Conservation (phyloP, 116 monocot genomes). For the Dioscorea cayenensis region DNA sequence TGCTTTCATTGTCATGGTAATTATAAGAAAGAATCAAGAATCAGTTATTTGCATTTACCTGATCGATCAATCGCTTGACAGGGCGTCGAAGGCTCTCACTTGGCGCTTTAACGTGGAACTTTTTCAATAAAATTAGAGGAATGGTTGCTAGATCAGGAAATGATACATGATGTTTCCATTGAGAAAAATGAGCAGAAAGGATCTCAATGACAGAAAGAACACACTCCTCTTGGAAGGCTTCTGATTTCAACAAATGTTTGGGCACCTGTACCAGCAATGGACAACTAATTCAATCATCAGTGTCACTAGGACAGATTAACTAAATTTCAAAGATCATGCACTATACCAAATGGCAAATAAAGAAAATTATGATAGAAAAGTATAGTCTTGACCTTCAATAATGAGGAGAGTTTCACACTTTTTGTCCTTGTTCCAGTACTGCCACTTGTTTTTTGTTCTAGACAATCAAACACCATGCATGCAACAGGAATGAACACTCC, state of each 20-base stretch:
- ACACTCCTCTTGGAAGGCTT: slow-evolving; percentile 53
- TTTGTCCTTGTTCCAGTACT: slow-evolving; percentile 15
- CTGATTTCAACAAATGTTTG: slow-evolving; percentile 58
- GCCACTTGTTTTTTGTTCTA: slow-evolving; percentile 39
- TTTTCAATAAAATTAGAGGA: slow-evolving; percentile 72
- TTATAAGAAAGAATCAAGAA: not conserved
- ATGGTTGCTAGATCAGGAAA: slow-evolving; percentile 82
- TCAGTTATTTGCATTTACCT: slow-evolving; percentile 35
- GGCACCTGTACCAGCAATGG: slow-evolving; percentile 48
- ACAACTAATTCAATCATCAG: not conserved
- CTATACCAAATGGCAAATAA: no score
- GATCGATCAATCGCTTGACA: slow-evolving; percentile 80
- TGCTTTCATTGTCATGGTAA: not conserved
- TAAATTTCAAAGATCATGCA: no score
- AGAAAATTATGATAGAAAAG: not conserved
- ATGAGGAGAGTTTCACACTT: slow-evolving; percentile 32
- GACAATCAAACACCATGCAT: slow-evolving; percentile 59
- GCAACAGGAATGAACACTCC: slow-evolving; percentile 75
- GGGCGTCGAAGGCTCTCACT: slow-evolving; percentile 48
- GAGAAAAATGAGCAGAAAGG: slow-evolving; percentile 64
- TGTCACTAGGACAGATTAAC: no score
- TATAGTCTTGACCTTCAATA: slow-evolving; percentile 53
- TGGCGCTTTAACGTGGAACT: slow-evolving; percentile 40
- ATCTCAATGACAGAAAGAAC: slow-evolving; percentile 54
- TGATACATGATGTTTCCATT: slow-evolving; percentile 86